Base-by-base conservation (phyloP, 2,329 filamentous ascomycete species). In the Botryotinia narcissicola region DNA sequence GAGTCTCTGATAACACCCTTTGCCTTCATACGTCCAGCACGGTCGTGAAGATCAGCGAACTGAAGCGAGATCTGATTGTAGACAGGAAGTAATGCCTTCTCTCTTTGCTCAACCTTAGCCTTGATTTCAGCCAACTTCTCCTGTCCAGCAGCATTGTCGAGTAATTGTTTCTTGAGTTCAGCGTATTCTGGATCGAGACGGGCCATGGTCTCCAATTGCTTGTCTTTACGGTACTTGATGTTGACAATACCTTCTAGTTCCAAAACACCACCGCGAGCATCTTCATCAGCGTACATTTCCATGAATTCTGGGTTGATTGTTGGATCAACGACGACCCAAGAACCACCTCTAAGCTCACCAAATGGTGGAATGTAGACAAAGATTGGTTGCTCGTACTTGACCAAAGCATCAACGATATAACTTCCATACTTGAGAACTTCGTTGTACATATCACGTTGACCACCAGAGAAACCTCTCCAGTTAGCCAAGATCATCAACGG, bases 381-480 rank as follows among this genome's bases (percentile, higher is more conserved):
- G 84, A 99, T 91, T 72, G 96, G 96, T 87, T 99, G 96, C 87
- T 99, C 93, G 82, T 94, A 99, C 86, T 98, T 97, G 87, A 97
- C 94, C 66, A 99, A 91, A 72, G 95, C 95, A 81, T 99, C 96
- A 78, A 99, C 96, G 81, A 99, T 99, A 88, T 96, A 98, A 29
- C 95, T 98, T 82, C 96, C 96, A 81, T 99, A 99, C 88, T 99
- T 99, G 84, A 99, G 90, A 25, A 99, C 96, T 85, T 99, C 96
- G 86, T 98, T 98, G 90, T 97, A 99, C 96, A 99, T 99, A 85
- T 99, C 96, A 79, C 95, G 94, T 86, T 99, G 96, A 77, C 96
- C 96, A 87, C 96, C 96, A 78, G 96, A 99, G 93, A 99, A 99
- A 87, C 96, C 96, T 90, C 96, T 92, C 96, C 96, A 99, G 89